A percentile compares a stretch with the other conserved stretches of the same genome.
These are phyloP conservation scores for Blastocystis sp. DNA, from an alignment of 352 stramenopile species.

Conservation along the genomic window DNA sequence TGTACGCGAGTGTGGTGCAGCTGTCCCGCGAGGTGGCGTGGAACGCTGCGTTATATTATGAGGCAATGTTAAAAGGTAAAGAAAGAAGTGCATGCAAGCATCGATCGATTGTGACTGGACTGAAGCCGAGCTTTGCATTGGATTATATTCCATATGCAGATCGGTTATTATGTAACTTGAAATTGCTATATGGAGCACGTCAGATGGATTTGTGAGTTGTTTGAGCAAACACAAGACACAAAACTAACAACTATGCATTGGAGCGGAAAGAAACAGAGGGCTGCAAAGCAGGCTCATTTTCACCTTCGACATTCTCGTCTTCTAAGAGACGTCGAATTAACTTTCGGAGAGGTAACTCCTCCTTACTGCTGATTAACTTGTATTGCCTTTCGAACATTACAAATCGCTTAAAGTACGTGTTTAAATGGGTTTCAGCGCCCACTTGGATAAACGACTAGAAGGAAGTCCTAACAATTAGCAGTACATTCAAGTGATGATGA, in stretches of 20 bases:
- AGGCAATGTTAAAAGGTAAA: background rate
- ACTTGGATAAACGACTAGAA: conserved; percentile 80
- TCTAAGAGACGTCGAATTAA: conserved; percentile 81
- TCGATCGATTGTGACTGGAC: background rate
- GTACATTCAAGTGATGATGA: conserved; percentile 80
- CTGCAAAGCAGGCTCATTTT: conserved; percentile 63
- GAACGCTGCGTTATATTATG: background rate
- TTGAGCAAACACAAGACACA: background rate
- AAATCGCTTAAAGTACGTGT: conserved; percentile 96
- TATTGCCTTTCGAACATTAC: conserved; percentile 91
- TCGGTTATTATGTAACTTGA: background rate
- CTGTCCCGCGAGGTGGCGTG: background rate
- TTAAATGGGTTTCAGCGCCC: conserved; percentile 87
- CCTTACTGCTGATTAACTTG: conserved; percentile 82
- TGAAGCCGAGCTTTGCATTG: background rate
- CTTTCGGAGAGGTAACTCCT: conserved; percentile 86
- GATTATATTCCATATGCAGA: background rate
- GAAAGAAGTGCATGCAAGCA: background rate
- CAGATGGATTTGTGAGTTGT: conserved; percentile 18
- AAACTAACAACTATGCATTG: conserved; percentile 34
- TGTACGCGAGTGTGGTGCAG: background rate
- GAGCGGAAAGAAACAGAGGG: background rate
- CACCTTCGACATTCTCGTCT: conserved; percentile 6
- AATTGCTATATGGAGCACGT: background rate
- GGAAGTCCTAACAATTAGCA: background rate